Base-by-base conservation (phyloP, 345 rosid genomes). In the Geranium rotundifolium region DNA sequence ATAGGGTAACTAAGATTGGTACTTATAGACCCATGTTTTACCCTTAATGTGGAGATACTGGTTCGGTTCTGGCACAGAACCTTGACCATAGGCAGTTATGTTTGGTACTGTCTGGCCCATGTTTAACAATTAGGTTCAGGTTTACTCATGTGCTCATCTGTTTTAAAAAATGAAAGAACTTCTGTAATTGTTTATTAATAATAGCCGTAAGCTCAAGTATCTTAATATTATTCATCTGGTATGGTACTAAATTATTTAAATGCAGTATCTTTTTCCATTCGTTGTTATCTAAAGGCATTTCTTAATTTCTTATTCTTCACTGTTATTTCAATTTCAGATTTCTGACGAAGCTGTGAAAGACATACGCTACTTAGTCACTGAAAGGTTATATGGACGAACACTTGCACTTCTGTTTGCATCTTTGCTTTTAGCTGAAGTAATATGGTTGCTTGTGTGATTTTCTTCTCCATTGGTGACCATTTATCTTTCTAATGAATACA, bases 341-440 rank as follows among this genome's bases (percentile, higher is more conserved):
- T 89, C 97, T 66, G 83, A 90, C 66, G 96, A 84, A 79, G 99
- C 99, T 79, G 82, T 85, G 65, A 75, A 68, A 66, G 89, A 80
- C 67, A 84, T 93, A 69, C 87, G 75, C 69, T 73, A 87, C 54
- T 77, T 88, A 75, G 67, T 86, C 71, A 67, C 19, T 71, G 89
- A 86, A 79, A 90, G 99, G 99, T 86, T 69, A 67, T 57, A 70
- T 65, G 57, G 66, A 18, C 34, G 27, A 50, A 23, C 20, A 19
- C 37, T 17, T 58, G 13, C 16, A 57, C 57, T 12, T 46, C 19
- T 60, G 27, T 46, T 57, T 57, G 1, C 29, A 12, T 7, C 62
- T 57, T 62, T 19, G 15, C 10, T 41, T 49, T 57, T 63, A 19
- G 46, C 57, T n/a, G 20, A 37, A 18, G 49, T 20, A 8, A 7